A percentile compares a stretch with the other conserved stretches of the same genome.
Evolutionary conservation across 2,329 filamentous ascomycete species (phyloP).

Genomic region (Trichoderma sp.): DNA sequence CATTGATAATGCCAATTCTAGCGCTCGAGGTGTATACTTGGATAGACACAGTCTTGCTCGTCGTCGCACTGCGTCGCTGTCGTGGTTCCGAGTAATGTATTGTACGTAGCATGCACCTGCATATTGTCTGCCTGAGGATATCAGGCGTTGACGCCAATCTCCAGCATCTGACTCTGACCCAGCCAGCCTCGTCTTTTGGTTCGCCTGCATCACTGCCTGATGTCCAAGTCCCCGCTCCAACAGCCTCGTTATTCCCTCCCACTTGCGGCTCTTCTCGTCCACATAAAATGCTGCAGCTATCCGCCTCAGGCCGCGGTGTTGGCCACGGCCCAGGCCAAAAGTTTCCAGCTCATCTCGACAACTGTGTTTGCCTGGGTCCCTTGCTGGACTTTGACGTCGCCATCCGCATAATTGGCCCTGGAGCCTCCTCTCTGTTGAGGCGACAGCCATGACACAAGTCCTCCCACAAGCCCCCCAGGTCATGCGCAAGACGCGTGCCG

Average conservation of each 20-base stretch:
- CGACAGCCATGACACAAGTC: not conserved
- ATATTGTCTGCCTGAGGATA: conserved; percentile 23
- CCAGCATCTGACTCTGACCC: conserved; percentile 13
- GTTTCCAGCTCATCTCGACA: not conserved
- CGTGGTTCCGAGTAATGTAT: not conserved
- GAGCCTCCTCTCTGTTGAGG: not conserved
- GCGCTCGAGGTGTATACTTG: not conserved
- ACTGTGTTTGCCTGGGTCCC: not conserved
- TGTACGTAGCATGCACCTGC: not conserved
- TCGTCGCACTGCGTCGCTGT: not conserved
- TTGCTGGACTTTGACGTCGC: not conserved
- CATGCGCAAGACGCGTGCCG: not conserved
- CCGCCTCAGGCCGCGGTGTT: not conserved
- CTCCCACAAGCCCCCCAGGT: not conserved
- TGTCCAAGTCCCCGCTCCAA: conserved; percentile 5
- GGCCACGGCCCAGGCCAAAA: not conserved
- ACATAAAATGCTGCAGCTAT: not conserved
- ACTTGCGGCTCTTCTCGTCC: not conserved
- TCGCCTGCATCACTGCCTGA: conserved; percentile 16
- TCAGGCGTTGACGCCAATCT: conserved; percentile 17
- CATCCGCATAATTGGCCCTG: not conserved
- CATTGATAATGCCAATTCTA: not conserved
- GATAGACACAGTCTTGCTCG: not conserved
- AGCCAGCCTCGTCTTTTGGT: conserved; percentile 18
- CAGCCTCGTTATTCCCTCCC: not conserved